phyloP scores from a whole-genome alignment of 1,284 basidiomycete genomes.

The Heliocybe sulcata region DNA sequence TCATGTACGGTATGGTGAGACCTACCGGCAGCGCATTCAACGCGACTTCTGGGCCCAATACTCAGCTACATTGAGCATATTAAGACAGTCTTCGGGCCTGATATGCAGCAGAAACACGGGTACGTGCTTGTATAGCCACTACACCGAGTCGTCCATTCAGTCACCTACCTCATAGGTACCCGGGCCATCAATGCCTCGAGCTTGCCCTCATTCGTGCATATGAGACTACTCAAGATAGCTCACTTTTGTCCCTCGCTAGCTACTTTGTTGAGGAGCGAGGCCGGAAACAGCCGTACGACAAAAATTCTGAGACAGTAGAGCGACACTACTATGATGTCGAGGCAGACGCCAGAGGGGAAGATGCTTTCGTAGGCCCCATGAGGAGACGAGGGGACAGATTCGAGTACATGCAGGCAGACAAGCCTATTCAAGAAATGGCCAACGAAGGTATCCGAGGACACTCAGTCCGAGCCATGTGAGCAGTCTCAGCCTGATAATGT shows the following conservation, averaged over 20 bases:
- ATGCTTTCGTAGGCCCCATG: constrained; percentile 11
- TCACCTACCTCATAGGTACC: constrained; percentile 10
- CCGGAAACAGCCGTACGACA: constrained; percentile 7
- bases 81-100: constrained; percentile 11
- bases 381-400: constrained; percentile 12
- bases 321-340: constrained; percentile 15
- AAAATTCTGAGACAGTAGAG: background rate
- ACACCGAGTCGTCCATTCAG: background rate
- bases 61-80: constrained; percentile 14
- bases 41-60: constrained; percentile 11
- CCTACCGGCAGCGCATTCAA: constrained; percentile 4
- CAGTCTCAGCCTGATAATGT: background rate
- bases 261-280: constrained; percentile 17
- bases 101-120: constrained; percentile 12
- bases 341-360: constrained; percentile 12
- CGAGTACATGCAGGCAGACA: constrained; percentile 15
- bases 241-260: constrained; percentile 10
- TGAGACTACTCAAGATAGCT: constrained; percentile 7
- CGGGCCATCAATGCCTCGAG: constrained; percentile 16
- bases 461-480: constrained; percentile 15
- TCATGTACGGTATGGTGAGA: background rate
- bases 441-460: constrained; percentile 12
- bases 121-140: background rate
- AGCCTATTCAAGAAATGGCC: constrained; percentile 9
- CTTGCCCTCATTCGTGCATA: constrained; percentile 12